These are phyloP conservation scores for Kluyveromyces starmeri DNA, from an alignment of 805 yeast genomes.

Conservation along the genomic window DNA sequence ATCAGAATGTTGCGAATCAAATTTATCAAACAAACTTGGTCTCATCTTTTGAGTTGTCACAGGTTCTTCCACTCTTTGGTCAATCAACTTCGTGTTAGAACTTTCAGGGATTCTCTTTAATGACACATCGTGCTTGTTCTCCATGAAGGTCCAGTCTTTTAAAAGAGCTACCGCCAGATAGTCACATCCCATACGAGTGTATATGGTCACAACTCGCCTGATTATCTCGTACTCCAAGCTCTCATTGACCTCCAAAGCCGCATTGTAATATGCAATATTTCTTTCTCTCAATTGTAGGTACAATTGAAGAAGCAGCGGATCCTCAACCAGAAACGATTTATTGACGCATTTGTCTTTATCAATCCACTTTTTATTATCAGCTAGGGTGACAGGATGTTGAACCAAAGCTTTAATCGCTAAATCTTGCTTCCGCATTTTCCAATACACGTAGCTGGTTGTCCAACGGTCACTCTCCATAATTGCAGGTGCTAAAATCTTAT, in stretches of 20 bases:
- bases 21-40: slow-evolving; percentile 25
- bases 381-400: slow-evolving; percentile 40
- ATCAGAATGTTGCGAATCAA: slow-evolving; percentile 8
- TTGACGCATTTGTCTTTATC: slow-evolving; percentile 30
- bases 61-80: slow-evolving; percentile 14
- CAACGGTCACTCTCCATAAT: slow-evolving; percentile 63
- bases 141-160: slow-evolving; percentile 57
- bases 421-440: slow-evolving; percentile 46
- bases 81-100: slow-evolving; percentile 6
- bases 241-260: slow-evolving; percentile 36
- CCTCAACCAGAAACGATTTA: slow-evolving; percentile 52
- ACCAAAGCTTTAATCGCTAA: slow-evolving; percentile 58
- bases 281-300: slow-evolving; percentile 53
- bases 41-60: slow-evolving; percentile 15
- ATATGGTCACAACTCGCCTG: slow-evolving; percentile 53
- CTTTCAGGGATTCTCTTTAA: neutral
- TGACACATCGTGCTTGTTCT: slow-evolving; percentile 7
- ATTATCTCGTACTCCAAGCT: slow-evolving; percentile 52
- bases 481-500: slow-evolving; percentile 46
- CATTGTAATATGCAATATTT: slow-evolving; percentile 40
- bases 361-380: slow-evolving; percentile 21
- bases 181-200: slow-evolving; percentile 88
- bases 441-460: slow-evolving; percentile 72
- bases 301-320: slow-evolving; percentile 68
- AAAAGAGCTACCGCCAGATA: slow-evolving; percentile 55